These are phyloP conservation scores for Torulaspora pretoriensis DNA, from an alignment of 1,139 yeast genomes.

Conservation along the genomic window DNA sequence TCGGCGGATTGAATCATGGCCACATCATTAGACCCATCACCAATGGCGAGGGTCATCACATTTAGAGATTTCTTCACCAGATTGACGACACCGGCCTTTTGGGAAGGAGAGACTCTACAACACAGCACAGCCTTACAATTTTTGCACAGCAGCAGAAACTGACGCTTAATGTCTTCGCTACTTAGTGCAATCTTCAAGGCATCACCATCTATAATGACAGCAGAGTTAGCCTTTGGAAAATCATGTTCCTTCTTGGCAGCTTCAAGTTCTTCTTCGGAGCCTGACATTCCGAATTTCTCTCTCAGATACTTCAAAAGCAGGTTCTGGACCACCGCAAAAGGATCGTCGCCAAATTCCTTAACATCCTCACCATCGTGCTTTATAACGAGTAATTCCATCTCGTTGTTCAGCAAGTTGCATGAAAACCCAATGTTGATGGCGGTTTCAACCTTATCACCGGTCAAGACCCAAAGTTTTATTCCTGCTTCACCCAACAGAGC, in stretches of 20 bases:
- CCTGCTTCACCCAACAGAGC: slow-evolving; percentile 84
- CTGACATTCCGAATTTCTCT: slow-evolving; percentile 60
- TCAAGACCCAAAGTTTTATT: slow-evolving; percentile 91
- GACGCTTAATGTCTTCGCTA: slow-evolving; percentile 53
- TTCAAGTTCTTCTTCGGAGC: slow-evolving; percentile 49
- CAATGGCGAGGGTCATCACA: slow-evolving; percentile 89
- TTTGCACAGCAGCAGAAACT: slow-evolving; percentile 81
- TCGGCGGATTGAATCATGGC: slow-evolving; percentile 99
- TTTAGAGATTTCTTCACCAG: slow-evolving; percentile 76
- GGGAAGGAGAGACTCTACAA: slow-evolving; percentile 96
- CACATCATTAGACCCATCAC: slow-evolving; percentile 98
- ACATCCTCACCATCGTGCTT: slow-evolving; percentile 45
- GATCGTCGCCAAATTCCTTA: slow-evolving; percentile 38
- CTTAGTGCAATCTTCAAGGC: slow-evolving; percentile 71
- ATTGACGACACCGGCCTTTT: slow-evolving; percentile 92
- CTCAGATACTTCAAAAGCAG: slow-evolving; percentile 58
- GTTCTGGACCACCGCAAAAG: slow-evolving; percentile 45
- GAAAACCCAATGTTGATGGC: slow-evolving; percentile 97
- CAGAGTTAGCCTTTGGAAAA: slow-evolving; percentile 73
- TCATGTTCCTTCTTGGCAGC: slow-evolving; percentile 72
- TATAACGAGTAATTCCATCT: slow-evolving; percentile 80
- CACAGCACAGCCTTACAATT: slow-evolving; percentile 91
- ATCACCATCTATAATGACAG: slow-evolving; percentile 89
- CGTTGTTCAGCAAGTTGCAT: slow-evolving; percentile 80
- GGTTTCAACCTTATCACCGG: slow-evolving; percentile 97